Evolutionary conservation across 2,329 filamentous ascomycete species (phyloP), one percentile per base, ranked within the genome.

Genomic region (Hymenoscyphus infarciens): DNA sequence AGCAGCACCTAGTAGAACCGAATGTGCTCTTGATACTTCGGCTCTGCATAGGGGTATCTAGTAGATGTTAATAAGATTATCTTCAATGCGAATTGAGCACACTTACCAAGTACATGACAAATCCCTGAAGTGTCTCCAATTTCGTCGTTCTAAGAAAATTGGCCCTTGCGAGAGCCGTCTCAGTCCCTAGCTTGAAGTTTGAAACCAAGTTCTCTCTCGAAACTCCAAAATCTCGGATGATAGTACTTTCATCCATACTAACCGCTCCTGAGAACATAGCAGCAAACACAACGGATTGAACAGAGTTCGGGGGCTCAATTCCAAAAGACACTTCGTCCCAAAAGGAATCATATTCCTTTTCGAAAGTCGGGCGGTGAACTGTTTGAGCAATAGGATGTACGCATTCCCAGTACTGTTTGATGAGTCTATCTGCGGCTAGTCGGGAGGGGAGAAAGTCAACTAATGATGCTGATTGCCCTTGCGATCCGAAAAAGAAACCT

Each of bases 81-180:
- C 31, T n/a, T 31, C 15, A 35, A 11, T 31, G 1, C 19, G 13
- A 8, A n/a, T 42, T 25, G 13, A 19, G n/a, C 15, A 53, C 39
- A 78, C 82, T 75, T 74, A 89, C 86, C 76, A 92, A 78, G 67
- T 91, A 92, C 79, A 91, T 88, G 39, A 92, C 84, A 69, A 92
- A 88, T 1, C 87, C 88, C 72, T 92, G 90, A 69, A 93, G 78
- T 0, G 87, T 90, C 73, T 91, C 87, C n/a, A 91, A 77, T 67
- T 86, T 88, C 0, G 84, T 90, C 0, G 88, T 91, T 39, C 87
- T 80, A 39, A 92, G 75, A 63, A 92, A 89, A 71, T 90, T 87
- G 3, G 89, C 88, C 71, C 86, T 85, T 45, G 82, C 82, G 38
- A 93, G 76, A 2, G 88, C 85, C 29, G 82, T 81, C 75, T 92